A percentile compares a stretch with the other conserved stretches of the same genome.
Conservation (phyloP, 73 alveolate species). For the Tetrahymena thermophila region DNA sequence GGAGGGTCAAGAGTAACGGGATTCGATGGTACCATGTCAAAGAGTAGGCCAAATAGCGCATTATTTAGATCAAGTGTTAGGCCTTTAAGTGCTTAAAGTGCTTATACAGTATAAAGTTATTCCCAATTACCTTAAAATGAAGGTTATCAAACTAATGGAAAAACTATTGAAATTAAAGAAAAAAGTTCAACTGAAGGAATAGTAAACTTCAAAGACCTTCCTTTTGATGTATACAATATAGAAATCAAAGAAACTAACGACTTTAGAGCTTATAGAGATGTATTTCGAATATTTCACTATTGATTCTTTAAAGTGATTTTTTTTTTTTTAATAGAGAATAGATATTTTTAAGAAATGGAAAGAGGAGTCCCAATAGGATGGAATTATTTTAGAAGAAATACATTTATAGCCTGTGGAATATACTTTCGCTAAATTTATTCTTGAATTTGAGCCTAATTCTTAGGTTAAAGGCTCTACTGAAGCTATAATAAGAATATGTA, state of each 20-base stretch:
- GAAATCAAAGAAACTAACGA: conserved; percentile 46
- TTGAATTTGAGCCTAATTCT: neutral
- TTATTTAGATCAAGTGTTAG: conserved; percentile 7
- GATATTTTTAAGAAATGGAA: neutral
- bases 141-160: conserved; percentile 13
- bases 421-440: neutral
- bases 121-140: conserved; percentile 2
- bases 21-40: neutral
- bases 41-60: conserved; percentile 25
- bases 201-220: conserved; percentile 16
- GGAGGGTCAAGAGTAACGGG: conserved; percentile 4
- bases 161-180: conserved; percentile 14
- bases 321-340: neutral
- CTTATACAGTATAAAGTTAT: conserved; percentile 1
- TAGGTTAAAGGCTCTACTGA: neutral
- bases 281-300: neutral
- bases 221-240: conserved; percentile 47
- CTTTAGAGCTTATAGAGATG: conserved; percentile 8
- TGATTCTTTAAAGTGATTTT: neutral
- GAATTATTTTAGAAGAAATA: neutral
- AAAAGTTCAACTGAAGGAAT: conserved; percentile 39
- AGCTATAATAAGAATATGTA: neutral
- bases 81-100: conserved; percentile 17
- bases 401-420: neutral
- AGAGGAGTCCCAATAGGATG: neutral